Percentiles rank a stretch among this genome's conserved stretches.
These are phyloP conservation scores for Arthrobotrys musiformis DNA, from an alignment of 2,329 filamentous ascomycete species.

Conservation along the genomic window DNA sequence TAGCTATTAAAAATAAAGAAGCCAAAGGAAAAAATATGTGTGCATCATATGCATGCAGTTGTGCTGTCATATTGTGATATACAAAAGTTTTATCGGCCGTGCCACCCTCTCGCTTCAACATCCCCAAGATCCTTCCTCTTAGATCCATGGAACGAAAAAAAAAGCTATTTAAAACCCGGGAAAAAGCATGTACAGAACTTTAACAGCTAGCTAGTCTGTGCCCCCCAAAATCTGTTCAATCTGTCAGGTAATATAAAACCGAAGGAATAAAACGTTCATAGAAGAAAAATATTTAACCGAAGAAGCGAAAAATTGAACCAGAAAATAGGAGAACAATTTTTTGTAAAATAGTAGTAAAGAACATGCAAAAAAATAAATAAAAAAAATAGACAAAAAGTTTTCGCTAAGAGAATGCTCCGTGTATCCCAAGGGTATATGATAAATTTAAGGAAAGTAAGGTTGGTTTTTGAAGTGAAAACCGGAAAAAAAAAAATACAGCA, in stretches of 20 bases:
- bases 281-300: slow-evolving; percentile 25
- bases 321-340: not conserved
- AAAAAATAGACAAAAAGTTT: slow-evolving; percentile 15
- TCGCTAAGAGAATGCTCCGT: slow-evolving; percentile 56
- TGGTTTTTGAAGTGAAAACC: slow-evolving; percentile 10
- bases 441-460: slow-evolving; percentile 52
- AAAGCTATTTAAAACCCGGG: not conserved
- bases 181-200: slow-evolving; percentile 12
- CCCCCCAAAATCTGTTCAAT: slow-evolving; percentile 21
- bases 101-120: slow-evolving; percentile 1
- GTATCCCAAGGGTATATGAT: slow-evolving; percentile 56
- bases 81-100: too few species aligned
- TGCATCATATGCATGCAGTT: not conserved
- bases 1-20: not conserved
- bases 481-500: slow-evolving; percentile 3
- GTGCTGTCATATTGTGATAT: slow-evolving; percentile 7
- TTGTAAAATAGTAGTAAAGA: not conserved
- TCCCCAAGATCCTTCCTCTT: not conserved
- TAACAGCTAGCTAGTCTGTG: not conserved
- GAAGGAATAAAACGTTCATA: not conserved
- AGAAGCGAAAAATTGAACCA: slow-evolving; percentile 25
- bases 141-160: too few species aligned
- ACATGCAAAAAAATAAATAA: not conserved
- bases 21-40: too few species aligned
- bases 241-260: not conserved